A percentile compares a stretch with the other conserved stretches of the same genome.
Evolutionary conservation across 768 basidiomycete species (phyloP).

Genomic region (Leccinum disarticulatum): DNA sequence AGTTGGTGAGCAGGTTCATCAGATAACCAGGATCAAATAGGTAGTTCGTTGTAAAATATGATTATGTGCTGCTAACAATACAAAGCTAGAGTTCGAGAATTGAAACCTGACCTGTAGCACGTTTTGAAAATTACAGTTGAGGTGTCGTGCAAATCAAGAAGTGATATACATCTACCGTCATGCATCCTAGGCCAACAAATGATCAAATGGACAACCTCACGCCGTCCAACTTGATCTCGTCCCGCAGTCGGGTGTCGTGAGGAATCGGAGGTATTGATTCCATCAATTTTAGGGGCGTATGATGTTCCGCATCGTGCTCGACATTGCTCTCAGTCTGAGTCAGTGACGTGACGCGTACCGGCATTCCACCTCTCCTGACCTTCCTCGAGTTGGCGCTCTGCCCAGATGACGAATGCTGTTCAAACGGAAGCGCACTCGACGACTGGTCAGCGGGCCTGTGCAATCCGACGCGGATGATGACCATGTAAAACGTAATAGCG

Average conservation of each 20-base stretch:
- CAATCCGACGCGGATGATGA: slow-evolving; percentile 39
- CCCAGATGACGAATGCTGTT: neutral
- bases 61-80: neutral
- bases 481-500: slow-evolving; percentile 44
- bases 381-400: neutral
- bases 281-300: neutral
- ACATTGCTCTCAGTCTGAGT: slow-evolving; percentile 1
- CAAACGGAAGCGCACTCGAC: neutral
- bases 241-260: neutral
- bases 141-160: neutral
- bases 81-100: neutral
- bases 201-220: neutral
- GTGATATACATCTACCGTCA: neutral
- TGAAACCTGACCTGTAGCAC: neutral
- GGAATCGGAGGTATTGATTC: neutral
- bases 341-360: slow-evolving; percentile 1
- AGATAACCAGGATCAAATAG: neutral
- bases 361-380: slow-evolving; percentile 4
- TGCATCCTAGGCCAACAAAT: neutral
- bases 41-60: neutral
- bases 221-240: slow-evolving; percentile 1
- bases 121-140: neutral
- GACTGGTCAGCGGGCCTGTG: neutral
- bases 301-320: neutral
- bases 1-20: neutral